Percentiles rank a stretch among this genome's conserved stretches.
Evolutionary conservation across 345 rosid genomes (phyloP).

Genomic region (Lumnitzera racemosa): DNA sequence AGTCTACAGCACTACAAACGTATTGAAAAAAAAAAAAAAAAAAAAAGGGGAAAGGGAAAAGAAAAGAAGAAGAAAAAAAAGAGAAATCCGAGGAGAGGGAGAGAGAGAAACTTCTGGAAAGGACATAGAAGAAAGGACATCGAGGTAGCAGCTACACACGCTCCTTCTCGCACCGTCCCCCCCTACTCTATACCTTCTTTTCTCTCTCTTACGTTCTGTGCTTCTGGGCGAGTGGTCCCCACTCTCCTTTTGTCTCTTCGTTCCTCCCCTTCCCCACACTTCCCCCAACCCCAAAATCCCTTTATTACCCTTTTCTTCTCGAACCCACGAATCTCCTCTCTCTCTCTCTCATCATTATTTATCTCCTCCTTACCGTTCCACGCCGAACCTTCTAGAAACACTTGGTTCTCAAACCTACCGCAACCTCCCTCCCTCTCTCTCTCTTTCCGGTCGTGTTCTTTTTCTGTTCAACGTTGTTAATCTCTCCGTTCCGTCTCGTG

Average conservation of each 20-base stretch:
- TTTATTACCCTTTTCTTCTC: constrained; percentile 23
- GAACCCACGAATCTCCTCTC: constrained; percentile 21
- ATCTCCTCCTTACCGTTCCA: constrained; percentile 30
- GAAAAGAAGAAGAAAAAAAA: neutral
- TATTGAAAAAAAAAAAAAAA: no score
- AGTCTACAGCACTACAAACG: no score
- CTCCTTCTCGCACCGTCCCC: constrained; percentile 30
- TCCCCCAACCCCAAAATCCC: neutral
- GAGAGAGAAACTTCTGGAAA: constrained; percentile 48
- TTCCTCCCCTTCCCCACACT: neutral
- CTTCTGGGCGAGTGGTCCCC: constrained; percentile 15
- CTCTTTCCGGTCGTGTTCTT: neutral
- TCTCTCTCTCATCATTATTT: constrained; percentile 29
- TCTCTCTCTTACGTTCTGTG: neutral
- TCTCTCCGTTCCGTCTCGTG: neutral
- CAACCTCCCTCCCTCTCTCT: neutral
- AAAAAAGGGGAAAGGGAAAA: no score
- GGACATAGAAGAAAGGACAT: constrained; percentile 7
- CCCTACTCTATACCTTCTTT: neutral
- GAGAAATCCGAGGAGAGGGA: neutral
- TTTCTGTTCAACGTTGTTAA: neutral
- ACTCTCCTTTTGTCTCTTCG: constrained; percentile 10
- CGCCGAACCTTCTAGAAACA: constrained; percentile 79
- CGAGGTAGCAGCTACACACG: constrained; percentile 7
- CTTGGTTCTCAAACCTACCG: constrained; percentile 5